Percentiles rank a stretch among this genome's conserved stretches.
Evolutionary conservation across 2,329 filamentous ascomycete genomes (phyloP).

Genomic region (Emergomyces africanus): DNA sequence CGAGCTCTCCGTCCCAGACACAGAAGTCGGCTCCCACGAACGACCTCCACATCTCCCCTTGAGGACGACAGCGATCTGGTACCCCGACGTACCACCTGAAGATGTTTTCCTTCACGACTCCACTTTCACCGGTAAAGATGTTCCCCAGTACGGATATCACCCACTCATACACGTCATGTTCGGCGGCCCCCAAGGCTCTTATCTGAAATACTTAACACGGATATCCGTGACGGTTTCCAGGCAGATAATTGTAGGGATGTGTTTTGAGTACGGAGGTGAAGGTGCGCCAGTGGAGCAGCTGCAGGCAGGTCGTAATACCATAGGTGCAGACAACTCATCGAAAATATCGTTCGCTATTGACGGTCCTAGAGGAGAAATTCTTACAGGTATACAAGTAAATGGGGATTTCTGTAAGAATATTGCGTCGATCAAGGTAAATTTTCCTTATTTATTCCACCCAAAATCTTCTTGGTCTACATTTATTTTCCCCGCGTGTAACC

Average conservation of each 20-base stretch:
- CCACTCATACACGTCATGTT: constrained; percentile 13
- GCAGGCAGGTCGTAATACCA: constrained; percentile 6
- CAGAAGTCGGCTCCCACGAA: constrained; percentile 6
- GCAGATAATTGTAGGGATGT: constrained; percentile 9
- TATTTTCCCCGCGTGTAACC: neutral
- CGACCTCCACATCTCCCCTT: constrained; percentile 6
- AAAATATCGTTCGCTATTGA: constrained; percentile 12
- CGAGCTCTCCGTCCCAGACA: constrained; percentile 10
- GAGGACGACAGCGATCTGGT: constrained; percentile 13
- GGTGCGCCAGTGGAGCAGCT: constrained; percentile 5
- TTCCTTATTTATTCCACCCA: neutral
- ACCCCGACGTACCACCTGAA: constrained; percentile 10
- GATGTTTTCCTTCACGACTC: constrained; percentile 8
- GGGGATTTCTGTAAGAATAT: constrained; percentile 4
- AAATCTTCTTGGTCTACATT: no score
- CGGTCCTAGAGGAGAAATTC: constrained; percentile 11
- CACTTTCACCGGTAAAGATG: constrained; percentile 5
- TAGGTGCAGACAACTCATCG: constrained; percentile 3
- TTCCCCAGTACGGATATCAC: constrained; percentile 7
- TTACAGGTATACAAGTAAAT: constrained; percentile 9
- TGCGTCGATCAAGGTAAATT: neutral
- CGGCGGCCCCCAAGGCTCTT: constrained; percentile 9
- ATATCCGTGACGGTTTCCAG: constrained; percentile 11
- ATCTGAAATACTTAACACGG: constrained; percentile 12
- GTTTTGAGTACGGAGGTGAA: constrained; percentile 10